These are phyloP conservation scores for Aspergillus candidus DNA, from an alignment of 2,329 filamentous ascomycete species.

Conservation along the genomic window DNA sequence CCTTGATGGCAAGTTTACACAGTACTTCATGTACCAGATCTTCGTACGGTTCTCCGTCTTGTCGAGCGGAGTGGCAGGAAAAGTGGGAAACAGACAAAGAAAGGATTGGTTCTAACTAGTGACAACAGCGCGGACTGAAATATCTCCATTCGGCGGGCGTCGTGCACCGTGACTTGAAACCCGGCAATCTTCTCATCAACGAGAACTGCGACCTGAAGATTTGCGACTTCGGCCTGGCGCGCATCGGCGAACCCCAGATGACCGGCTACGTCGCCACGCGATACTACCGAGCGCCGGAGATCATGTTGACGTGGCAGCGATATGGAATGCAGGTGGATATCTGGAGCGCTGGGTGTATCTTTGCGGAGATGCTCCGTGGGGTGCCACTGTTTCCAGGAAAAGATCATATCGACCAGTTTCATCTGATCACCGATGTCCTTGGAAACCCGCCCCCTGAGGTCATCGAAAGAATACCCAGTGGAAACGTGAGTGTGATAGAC, in stretches of 20 bases:
- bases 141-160: constrained; percentile 98
- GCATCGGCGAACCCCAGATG: constrained; percentile 98
- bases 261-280: constrained; percentile 97
- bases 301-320: constrained; percentile 99
- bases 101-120: not conserved
- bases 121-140: constrained; percentile 78
- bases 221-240: constrained; percentile 94
- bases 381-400: constrained; percentile 97
- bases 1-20: constrained; percentile 97
- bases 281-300: constrained; percentile 97
- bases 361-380: constrained; percentile 97
- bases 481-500: constrained; percentile 62
- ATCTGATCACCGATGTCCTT: constrained; percentile 94
- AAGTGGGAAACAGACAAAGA: not conserved
- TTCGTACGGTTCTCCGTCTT: constrained; percentile 53
- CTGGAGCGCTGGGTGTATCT: constrained; percentile 99
- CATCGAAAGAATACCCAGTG: constrained; percentile 95
- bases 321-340: constrained; percentile 98
- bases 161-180: constrained; percentile 94
- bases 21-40: constrained; percentile 99
- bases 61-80: too few species aligned
- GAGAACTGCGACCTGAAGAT: constrained; percentile 99
- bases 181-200: constrained; percentile 97
- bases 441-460: constrained; percentile 96
- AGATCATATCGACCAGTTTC: constrained; percentile 99